Evolutionary conservation across 1,284 basidiomycete species (phyloP).

Genomic region (Cryptococcus sp.): DNA sequence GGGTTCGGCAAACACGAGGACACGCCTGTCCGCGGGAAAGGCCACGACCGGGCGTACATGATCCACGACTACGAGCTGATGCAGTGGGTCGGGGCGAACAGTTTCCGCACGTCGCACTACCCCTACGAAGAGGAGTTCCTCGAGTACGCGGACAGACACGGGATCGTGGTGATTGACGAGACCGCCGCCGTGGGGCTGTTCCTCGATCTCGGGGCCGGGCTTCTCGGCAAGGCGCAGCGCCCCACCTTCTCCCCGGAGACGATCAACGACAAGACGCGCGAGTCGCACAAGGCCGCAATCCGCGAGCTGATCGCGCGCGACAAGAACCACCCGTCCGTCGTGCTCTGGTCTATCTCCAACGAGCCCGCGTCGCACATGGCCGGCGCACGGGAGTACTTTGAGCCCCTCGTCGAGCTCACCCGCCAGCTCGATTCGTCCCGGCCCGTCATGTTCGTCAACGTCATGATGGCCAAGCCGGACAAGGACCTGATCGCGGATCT

Average conservation of each 20-base stretch:
- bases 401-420: constrained; percentile 27
- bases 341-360: constrained; percentile 37
- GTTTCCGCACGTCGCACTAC: constrained; percentile 37
- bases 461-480: constrained; percentile 10
- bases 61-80: constrained; percentile 37
- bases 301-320: constrained; percentile 31
- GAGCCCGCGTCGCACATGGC: constrained; percentile 27
- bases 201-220: constrained; percentile 22
- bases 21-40: constrained; percentile 33
- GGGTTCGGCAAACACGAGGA: constrained; percentile 35
- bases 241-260: constrained; percentile 22
- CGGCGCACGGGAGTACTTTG: constrained; percentile 26
- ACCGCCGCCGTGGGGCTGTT: constrained; percentile 33
- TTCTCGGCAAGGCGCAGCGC: constrained; percentile 10
- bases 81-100: constrained; percentile 33
- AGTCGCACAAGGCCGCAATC: constrained; percentile 23
- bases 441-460: constrained; percentile 30
- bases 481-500: constrained; percentile 25
- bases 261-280: constrained; percentile 26
- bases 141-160: constrained; percentile 33
- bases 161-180: constrained; percentile 33
- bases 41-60: constrained; percentile 36
- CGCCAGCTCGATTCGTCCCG: constrained; percentile 27
- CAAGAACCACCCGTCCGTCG: constrained; percentile 34
- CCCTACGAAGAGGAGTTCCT: constrained; percentile 35